Evolutionary conservation across 495 filamentous ascomycete genomes (phyloP).

Genomic region (Daldinia bambusicola): DNA sequence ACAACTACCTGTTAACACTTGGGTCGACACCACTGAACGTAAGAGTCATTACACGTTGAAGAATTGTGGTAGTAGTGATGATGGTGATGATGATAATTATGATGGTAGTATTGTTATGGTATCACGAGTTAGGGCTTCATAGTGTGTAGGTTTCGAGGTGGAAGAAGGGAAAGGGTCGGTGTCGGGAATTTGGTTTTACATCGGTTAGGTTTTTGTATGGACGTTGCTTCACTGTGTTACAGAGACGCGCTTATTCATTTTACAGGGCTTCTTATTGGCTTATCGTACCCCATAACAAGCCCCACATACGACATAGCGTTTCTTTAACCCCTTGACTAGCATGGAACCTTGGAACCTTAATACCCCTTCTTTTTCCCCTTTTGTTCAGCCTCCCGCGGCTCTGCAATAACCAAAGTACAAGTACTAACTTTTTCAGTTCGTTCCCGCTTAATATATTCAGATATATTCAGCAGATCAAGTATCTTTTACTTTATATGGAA

Average conservation of each 20-base stretch:
- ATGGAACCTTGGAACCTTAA: constrained; percentile 30
- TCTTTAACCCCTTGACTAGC: constrained; percentile 30
- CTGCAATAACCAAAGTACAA: constrained; percentile 24
- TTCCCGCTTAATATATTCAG: background rate
- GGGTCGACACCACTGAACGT: background rate
- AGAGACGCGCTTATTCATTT: constrained; percentile 43
- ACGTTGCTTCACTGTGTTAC: constrained; percentile 47
- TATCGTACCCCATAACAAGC: background rate
- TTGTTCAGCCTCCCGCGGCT: constrained; percentile 39
- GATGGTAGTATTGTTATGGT: constrained; percentile 7
- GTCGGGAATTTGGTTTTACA: constrained; percentile 45
- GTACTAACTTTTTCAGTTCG: background rate
- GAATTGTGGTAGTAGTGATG: too few species aligned
- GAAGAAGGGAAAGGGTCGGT: constrained; percentile 38
- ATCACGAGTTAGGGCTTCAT: constrained; percentile 3
- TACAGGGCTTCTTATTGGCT: constrained; percentile 40
- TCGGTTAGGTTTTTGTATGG: constrained; percentile 45
- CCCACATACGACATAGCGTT: constrained; percentile 32
- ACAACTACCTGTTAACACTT: background rate
- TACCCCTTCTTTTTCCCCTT: constrained; percentile 29
- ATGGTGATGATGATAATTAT: too few species aligned
- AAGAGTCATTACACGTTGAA: too few species aligned
- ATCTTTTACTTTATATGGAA: background rate
- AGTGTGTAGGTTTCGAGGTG: constrained; percentile 22
- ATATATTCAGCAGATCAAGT: background rate